A percentile compares a stretch with the other conserved stretches of the same genome.
These are phyloP conservation scores for Calonectria fujianensis DNA, from an alignment of 2,329 filamentous ascomycete species.

Conservation along the genomic window DNA sequence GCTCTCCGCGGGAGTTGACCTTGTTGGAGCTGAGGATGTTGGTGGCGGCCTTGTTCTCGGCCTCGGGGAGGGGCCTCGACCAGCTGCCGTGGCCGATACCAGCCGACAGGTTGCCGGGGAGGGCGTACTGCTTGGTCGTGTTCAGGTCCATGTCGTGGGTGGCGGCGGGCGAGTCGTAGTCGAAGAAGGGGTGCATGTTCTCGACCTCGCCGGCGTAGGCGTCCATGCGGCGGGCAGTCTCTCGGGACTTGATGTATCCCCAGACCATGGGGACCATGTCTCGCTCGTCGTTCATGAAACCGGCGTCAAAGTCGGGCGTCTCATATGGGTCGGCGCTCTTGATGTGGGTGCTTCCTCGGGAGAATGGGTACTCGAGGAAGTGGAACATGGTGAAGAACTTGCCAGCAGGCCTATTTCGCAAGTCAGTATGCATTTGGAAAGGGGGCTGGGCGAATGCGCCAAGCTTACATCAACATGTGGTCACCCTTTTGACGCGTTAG, in stretches of 20 bases:
- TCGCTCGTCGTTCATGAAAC: constrained; percentile 90
- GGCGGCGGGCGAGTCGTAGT: constrained; percentile 80
- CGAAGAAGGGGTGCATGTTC: constrained; percentile 82
- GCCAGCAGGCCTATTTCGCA: constrained; percentile 77
- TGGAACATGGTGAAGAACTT: constrained; percentile 92
- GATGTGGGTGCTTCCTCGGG: constrained; percentile 82
- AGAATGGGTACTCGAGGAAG: constrained; percentile 87
- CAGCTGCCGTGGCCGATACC: constrained; percentile 85
- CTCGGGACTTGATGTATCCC: constrained; percentile 88
- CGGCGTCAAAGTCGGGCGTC: constrained; percentile 84
- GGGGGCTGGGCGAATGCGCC: accelerated
- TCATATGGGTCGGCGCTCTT: constrained; percentile 83
- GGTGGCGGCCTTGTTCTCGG: constrained; percentile 68
- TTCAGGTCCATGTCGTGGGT: constrained; percentile 83
- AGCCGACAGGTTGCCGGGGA: constrained; percentile 81
- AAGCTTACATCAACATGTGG: constrained; percentile 73
- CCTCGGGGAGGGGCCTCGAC: constrained; percentile 75
- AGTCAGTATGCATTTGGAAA: constrained; percentile 19
- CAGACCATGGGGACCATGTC: constrained; percentile 91
- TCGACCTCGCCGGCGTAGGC: constrained; percentile 85
- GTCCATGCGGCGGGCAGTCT: constrained; percentile 86
- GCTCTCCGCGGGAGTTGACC: constrained; percentile 75
- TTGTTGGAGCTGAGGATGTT: constrained; percentile 78
- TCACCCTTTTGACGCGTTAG: constrained; percentile 59
- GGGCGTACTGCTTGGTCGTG: constrained; percentile 85